Conservation (phyloP, 352 stramenopile species). For the Blastocystis sp. region DNA sequence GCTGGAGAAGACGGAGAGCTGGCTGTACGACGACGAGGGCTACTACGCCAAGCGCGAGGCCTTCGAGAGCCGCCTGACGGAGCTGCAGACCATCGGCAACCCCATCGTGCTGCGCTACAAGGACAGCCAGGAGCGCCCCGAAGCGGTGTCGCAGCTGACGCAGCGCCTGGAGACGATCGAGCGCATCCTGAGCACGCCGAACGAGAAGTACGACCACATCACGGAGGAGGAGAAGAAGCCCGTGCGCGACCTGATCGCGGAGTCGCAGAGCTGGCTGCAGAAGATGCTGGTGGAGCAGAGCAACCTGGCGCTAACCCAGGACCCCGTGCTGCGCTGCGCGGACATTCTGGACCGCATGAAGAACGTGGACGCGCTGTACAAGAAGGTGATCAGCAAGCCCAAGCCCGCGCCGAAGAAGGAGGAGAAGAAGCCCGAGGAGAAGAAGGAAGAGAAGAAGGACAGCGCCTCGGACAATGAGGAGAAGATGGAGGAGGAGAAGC, state of each 20-base stretch:
- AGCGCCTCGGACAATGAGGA: constrained; percentile 3
- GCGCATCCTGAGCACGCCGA: constrained; percentile 86
- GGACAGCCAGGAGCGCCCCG: constrained; percentile 84
- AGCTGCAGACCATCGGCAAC: constrained; percentile 86
- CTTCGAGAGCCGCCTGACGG: constrained; percentile 89
- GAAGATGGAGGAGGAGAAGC: constrained; percentile 29
- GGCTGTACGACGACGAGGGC: constrained; percentile 96
- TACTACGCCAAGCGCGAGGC: constrained; percentile 95
- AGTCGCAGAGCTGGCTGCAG: constrained; percentile 89
- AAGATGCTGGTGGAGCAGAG: constrained; percentile 90
- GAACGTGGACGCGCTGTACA: constrained; percentile 82
- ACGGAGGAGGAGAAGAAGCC: constrained; percentile 88
- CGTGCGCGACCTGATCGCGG: constrained; percentile 83
- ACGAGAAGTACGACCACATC: constrained; percentile 91
- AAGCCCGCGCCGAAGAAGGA: constrained; percentile 79
- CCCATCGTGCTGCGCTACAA: constrained; percentile 87
- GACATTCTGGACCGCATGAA: constrained; percentile 85
- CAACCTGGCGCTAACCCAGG: constrained; percentile 79
- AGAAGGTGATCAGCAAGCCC: constrained; percentile 92
- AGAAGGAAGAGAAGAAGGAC: constrained; percentile 26
- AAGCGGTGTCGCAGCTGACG: constrained; percentile 85
- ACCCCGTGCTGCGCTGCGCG: constrained; percentile 85
- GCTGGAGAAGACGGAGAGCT: constrained; percentile 89
- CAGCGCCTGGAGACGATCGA: constrained; percentile 89
- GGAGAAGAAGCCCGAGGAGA: constrained; percentile 37